phyloP scores from a whole-genome alignment of 2,329 filamentous ascomycete species.

The Aureobasidium sp. region DNA sequence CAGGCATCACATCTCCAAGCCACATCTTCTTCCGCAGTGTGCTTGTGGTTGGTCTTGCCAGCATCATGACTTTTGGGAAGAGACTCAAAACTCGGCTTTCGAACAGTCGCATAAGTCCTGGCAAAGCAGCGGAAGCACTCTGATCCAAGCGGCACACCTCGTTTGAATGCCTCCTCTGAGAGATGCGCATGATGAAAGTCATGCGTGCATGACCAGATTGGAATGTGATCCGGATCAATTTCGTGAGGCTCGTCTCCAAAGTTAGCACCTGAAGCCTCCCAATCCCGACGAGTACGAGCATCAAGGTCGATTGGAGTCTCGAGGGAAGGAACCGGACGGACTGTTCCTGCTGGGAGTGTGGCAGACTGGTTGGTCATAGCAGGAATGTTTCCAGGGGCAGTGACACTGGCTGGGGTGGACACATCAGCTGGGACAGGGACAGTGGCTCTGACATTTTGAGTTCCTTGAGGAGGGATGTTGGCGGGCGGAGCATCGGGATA shows the following conservation, averaged over 20 bases:
- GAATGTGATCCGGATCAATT: conserved; percentile 25
- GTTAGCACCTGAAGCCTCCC: conserved; percentile 10
- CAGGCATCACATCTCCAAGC: conserved; percentile 24
- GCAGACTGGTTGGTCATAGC: neutral
- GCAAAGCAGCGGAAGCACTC: conserved; percentile 32
- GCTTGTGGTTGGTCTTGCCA: neutral
- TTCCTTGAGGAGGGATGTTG: neutral
- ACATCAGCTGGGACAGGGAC: too few relatives aligned
- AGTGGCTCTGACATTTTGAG: neutral
- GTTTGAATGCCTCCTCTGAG: conserved; percentile 20
- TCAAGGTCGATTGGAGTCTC: conserved; percentile 19
- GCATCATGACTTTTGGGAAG: too few relatives aligned
- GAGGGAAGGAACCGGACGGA: neutral
- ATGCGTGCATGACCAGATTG: conserved; percentile 32
- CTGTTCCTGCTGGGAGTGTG: neutral
- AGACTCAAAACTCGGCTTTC: conserved; percentile 10
- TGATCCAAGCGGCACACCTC: conserved; percentile 26
- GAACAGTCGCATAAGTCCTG: neutral
- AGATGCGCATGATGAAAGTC: conserved; percentile 23
- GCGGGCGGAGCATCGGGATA: neutral
- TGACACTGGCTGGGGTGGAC: too few relatives aligned
- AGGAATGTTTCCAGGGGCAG: neutral
- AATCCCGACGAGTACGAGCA: conserved; percentile 15
- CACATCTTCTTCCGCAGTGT: conserved; percentile 2
- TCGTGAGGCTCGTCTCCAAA: conserved; percentile 31